phyloP scores from a whole-genome alignment of 169 alveolate genomes.

The Toxoplasma gondii region DNA sequence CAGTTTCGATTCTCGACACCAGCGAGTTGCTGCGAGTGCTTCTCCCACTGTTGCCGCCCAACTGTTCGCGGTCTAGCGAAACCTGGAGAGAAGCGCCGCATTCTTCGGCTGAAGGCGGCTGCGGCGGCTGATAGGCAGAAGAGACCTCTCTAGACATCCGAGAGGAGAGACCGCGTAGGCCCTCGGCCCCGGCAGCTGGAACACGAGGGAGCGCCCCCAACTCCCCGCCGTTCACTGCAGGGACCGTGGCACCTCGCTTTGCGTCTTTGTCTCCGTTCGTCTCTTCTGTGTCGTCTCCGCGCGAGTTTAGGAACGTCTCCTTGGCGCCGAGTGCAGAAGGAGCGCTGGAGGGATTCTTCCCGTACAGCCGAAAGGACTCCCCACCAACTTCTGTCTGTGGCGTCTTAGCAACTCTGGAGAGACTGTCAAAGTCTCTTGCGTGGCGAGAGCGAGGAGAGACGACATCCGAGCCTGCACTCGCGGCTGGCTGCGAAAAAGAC shows the following conservation, averaged over 20 bases:
- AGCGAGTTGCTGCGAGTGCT: not conserved
- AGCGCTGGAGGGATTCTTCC: no score
- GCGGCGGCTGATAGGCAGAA: not conserved
- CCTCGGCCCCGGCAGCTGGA: not conserved
- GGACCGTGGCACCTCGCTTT: not conserved
- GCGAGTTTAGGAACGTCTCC: no score
- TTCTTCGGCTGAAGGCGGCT: not conserved
- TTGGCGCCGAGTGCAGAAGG: no score
- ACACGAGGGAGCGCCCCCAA: not conserved
- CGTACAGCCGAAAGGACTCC: no score
- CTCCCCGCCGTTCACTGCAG: not conserved
- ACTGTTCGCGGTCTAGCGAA: not conserved
- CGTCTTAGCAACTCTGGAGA: no score
- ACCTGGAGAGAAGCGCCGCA: not conserved
- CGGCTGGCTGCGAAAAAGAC: not conserved
- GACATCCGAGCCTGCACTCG: not conserved
- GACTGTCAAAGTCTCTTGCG: not conserved
- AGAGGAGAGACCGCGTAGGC: not conserved
- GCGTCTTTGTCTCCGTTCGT: not conserved
- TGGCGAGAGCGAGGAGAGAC: not conserved
- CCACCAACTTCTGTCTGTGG: no score
- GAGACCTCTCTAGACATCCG: not conserved
- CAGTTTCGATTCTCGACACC: not conserved
- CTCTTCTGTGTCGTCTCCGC: not conserved
- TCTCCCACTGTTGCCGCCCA: not conserved